phyloP scores from a whole-genome alignment of 2,329 filamentous ascomycete genomes.

The Aspergillus nomiae region DNA sequence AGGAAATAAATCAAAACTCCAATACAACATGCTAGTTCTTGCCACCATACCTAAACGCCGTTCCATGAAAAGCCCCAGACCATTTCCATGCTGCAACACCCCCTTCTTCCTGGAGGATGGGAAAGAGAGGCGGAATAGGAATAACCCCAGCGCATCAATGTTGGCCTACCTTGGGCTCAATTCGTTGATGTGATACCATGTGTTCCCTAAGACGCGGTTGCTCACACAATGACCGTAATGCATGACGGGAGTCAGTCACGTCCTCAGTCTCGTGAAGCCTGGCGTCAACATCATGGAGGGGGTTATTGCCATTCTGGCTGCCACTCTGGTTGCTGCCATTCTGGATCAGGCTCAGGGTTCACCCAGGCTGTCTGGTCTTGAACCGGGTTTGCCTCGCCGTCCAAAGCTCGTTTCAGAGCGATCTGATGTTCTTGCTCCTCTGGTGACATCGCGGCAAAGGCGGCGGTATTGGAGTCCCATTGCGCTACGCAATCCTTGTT shows the following conservation, averaged over 20 bases:
- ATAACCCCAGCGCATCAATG: neutral
- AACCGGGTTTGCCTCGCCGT: neutral
- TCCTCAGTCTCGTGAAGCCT: neutral
- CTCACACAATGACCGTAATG: neutral
- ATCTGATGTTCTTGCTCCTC: slow-evolving; percentile 18
- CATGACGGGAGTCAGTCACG: neutral
- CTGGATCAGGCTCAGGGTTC: neutral
- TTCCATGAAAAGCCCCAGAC: neutral
- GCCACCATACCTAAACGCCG: neutral
- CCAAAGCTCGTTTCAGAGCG: neutral
- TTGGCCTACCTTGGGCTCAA: neutral
- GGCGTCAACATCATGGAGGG: neutral
- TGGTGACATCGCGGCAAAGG: slow-evolving; percentile 9
- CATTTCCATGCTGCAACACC: neutral
- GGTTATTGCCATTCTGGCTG: neutral
- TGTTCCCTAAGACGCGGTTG: neutral
- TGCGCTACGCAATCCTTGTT: slow-evolving; percentile 15
- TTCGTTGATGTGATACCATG: neutral
- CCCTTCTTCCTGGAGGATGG: neutral
- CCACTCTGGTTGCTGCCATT: neutral
- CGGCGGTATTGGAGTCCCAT: slow-evolving; percentile 15
- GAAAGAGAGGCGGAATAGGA: neutral
- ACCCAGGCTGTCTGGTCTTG: neutral
- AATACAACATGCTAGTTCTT: neutral
- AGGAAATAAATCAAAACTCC: neutral